Percentiles rank a stretch among this genome's conserved stretches.
phyloP scores from a whole-genome alignment of 345 rosid species.

The Stellera chamaejasme region DNA sequence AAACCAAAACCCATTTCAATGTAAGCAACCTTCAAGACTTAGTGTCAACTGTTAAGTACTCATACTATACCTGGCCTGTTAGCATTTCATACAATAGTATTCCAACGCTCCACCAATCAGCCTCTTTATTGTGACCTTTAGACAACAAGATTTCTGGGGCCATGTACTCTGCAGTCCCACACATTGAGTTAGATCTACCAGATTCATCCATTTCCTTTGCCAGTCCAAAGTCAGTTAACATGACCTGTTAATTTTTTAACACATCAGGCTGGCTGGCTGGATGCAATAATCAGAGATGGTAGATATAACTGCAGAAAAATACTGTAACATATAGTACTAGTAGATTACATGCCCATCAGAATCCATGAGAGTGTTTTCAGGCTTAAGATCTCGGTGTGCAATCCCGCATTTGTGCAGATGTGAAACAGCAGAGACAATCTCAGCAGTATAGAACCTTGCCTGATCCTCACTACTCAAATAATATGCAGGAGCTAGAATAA shows the following conservation, averaged over 20 bases:
- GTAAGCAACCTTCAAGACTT: neutral
- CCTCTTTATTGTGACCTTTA: conserved; percentile 67
- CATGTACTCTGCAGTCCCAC: conserved; percentile 74
- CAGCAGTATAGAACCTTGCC: conserved; percentile 63
- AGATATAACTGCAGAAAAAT: conserved; percentile 7
- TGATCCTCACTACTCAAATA: conserved; percentile 54
- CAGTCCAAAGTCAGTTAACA: conserved; percentile 68
- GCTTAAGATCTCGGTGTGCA: conserved; percentile 74
- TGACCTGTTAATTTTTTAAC: conserved; percentile 27
- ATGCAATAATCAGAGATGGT: conserved; percentile 4
- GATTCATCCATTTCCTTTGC: conserved; percentile 69
- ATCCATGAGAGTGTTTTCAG: conserved; percentile 68
- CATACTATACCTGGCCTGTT: conserved; percentile 45
- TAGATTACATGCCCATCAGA: conserved; percentile 58
- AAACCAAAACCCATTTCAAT: no score
- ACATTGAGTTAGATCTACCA: conserved; percentile 64
- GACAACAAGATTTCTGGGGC: conserved; percentile 64
- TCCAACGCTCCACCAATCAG: conserved; percentile 76
- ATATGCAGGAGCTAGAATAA: conserved; percentile 11
- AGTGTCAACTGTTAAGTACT: neutral
- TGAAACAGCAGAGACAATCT: conserved; percentile 69
- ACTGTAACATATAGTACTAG: neutral
- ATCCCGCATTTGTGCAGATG: conserved; percentile 64
- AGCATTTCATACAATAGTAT: conserved; percentile 64
- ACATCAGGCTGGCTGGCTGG: neutral